These are phyloP conservation scores for Amanita rubescens DNA, from an alignment of 768 basidiomycete species.

Conservation along the genomic window DNA sequence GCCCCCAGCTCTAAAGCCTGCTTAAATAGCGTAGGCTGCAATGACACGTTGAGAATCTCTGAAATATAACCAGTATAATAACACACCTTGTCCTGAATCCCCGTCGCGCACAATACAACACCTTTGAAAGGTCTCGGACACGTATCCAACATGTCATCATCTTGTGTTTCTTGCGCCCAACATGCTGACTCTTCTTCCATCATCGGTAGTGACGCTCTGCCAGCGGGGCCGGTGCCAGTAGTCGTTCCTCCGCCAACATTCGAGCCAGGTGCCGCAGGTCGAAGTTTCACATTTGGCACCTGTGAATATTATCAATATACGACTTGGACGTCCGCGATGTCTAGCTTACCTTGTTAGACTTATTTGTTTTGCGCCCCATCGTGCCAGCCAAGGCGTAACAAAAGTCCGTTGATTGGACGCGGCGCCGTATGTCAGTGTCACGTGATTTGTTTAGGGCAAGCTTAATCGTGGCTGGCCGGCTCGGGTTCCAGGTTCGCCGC, in stretches of 20 bases:
- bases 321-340: neutral
- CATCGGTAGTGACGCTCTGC: conserved; percentile 17
- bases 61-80: neutral
- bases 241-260: too few relatives aligned
- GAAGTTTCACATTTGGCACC: conserved; percentile 81
- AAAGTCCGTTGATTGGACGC: neutral
- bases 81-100: conserved; percentile 70
- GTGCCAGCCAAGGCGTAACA: neutral
- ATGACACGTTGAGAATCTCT: neutral
- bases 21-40: conserved; percentile 55
- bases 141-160: conserved; percentile 35
- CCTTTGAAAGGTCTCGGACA: conserved; percentile 65
- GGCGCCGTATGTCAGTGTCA: conserved; percentile 1
- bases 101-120: conserved; percentile 67
- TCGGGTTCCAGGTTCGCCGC: too few relatives aligned
- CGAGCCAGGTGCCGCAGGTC: conserved; percentile 43
- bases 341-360: conserved; percentile 50
- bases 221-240: conserved; percentile 18
- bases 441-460: conserved; percentile 5
- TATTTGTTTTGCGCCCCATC: conserved; percentile 53
- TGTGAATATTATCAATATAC: conserved; percentile 17
- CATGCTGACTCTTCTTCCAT: conserved; percentile 23
- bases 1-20: conserved; percentile 82
- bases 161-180: conserved; percentile 45
- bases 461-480: neutral